These are phyloP conservation scores for Proliferodiscus dingleyae DNA, from an alignment of 2,329 filamentous ascomycete species.

Conservation along the genomic window DNA sequence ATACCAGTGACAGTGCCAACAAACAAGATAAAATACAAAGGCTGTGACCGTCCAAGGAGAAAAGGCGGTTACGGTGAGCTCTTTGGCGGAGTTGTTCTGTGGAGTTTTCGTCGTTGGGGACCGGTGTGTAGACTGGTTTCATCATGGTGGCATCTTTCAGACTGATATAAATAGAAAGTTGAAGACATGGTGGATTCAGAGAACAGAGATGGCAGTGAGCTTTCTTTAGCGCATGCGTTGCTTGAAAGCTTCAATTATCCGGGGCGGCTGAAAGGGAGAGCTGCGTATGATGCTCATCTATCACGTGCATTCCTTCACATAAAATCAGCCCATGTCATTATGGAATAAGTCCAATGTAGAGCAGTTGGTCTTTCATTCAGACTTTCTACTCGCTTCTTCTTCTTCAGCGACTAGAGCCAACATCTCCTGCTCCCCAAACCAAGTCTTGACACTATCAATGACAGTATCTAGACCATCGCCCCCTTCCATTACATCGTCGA, in stretches of 20 bases:
- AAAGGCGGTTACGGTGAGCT: neutral
- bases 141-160: constrained; percentile 1
- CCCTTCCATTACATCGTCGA: constrained; percentile 62
- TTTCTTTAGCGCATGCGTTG: neutral
- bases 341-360: neutral
- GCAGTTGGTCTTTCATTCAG: constrained; percentile 12
- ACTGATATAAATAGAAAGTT: neutral
- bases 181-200: neutral
- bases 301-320: neutral
- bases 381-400: constrained; percentile 27
- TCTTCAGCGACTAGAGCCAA: constrained; percentile 52
- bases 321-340: neutral
- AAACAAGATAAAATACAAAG: constrained; percentile 6
- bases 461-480: constrained; percentile 58
- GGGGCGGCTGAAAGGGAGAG: constrained; percentile 8
- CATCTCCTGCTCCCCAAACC: constrained; percentile 63
- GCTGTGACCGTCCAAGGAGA: neutral
- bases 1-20: constrained; percentile 3
- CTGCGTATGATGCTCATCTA: neutral
- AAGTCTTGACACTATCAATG: constrained; percentile 63
- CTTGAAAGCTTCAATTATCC: constrained; percentile 14
- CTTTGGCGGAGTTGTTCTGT: neutral
- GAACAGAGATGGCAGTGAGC: neutral
- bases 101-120: constrained; percentile 14
- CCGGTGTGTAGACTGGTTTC: constrained; percentile 8